Evolutionary conservation across 148 eudicot genomes (phyloP).

Genomic region (Chenopodium berlandieri): DNA sequence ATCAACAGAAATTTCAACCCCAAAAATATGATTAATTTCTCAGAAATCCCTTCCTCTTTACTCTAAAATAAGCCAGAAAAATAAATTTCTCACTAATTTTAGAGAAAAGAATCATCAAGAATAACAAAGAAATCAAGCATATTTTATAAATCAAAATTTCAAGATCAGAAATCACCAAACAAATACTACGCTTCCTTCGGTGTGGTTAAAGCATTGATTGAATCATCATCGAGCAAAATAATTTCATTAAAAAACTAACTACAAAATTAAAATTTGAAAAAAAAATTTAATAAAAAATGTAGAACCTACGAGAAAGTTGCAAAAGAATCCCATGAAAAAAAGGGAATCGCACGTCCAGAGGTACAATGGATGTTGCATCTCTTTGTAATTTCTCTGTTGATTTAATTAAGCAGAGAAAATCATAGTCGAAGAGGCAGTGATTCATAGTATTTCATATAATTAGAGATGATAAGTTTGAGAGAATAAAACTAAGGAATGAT

Average conservation of each 20-base stretch:
- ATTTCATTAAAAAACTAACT: not conserved
- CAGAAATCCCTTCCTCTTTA: not conserved
- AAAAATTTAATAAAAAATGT: not conserved
- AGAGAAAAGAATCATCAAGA: slow-evolving; percentile 6
- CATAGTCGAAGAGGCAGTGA: not conserved
- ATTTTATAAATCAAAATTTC: not conserved
- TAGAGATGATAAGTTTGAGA: too few relatives aligned
- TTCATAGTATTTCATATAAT: too few relatives aligned
- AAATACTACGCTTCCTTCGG: slow-evolving; percentile 7
- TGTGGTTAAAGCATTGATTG: slow-evolving; percentile 8
- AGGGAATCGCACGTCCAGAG: slow-evolving; percentile 13
- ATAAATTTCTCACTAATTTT: not conserved
- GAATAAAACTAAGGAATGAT: too few relatives aligned
- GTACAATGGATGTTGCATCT: not conserved
- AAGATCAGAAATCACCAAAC: not conserved
- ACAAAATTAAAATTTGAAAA: not conserved
- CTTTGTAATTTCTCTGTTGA: not conserved
- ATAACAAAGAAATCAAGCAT: not conserved
- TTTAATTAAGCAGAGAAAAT: not conserved
- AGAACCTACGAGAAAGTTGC: slow-evolving; percentile 13
- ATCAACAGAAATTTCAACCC: not conserved
- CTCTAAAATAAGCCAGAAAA: not conserved
- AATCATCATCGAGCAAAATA: slow-evolving; percentile 11
- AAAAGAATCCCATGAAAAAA: not conserved
- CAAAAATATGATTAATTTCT: not conserved